These are phyloP conservation scores for Metroxylon sagu DNA, from an alignment of 176 grass and related monocot genomes.

Conservation along the genomic window DNA sequence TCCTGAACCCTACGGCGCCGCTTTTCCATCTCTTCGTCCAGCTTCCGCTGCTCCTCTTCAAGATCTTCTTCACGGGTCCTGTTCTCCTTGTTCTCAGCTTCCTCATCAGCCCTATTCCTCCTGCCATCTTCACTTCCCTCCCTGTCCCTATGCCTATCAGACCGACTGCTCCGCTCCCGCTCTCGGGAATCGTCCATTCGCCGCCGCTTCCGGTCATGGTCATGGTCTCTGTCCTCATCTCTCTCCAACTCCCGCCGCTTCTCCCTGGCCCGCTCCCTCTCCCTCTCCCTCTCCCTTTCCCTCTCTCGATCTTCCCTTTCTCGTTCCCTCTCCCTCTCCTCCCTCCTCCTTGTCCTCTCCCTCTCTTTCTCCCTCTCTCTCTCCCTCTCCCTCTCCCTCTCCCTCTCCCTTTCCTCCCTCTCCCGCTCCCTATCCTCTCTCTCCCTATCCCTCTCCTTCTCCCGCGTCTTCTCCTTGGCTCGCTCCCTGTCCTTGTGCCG, in stretches of 20 bases:
- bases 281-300: constrained; percentile 35
- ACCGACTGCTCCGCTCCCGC: constrained; percentile 18
- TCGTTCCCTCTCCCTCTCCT: constrained; percentile 42
- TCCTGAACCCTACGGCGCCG: constrained; percentile 76
- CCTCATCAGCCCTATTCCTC: constrained; percentile 41
- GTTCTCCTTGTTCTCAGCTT: constrained; percentile 29
- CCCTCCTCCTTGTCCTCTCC: constrained; percentile 28
- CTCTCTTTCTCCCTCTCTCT: constrained; percentile 9
- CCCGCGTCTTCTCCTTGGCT: constrained; percentile 3
- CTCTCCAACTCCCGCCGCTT: constrained; percentile 35
- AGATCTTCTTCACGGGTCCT: constrained; percentile 55
- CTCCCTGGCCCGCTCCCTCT: constrained; percentile 27
- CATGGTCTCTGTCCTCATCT: constrained; percentile 15
- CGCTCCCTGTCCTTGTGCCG: constrained; percentile 4
- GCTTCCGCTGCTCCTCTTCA: constrained; percentile 70
- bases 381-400: constrained; percentile 14
- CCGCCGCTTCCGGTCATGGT: constrained; percentile 53
- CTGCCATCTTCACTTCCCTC: constrained; percentile 13
- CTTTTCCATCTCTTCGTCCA: constrained; percentile 93
- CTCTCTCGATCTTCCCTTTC: constrained; percentile 32
- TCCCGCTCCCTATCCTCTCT: constrained; percentile 20
- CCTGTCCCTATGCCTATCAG: constrained; percentile 6
- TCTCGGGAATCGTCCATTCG: constrained; percentile 41
- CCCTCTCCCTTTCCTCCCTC: constrained; percentile 7
- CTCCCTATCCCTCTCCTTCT: not conserved